Percentiles rank a stretch among this genome's conserved stretches.
These are phyloP conservation scores for Penicillium daleae DNA, from an alignment of 495 filamentous ascomycete genomes.

Conservation along the genomic window DNA sequence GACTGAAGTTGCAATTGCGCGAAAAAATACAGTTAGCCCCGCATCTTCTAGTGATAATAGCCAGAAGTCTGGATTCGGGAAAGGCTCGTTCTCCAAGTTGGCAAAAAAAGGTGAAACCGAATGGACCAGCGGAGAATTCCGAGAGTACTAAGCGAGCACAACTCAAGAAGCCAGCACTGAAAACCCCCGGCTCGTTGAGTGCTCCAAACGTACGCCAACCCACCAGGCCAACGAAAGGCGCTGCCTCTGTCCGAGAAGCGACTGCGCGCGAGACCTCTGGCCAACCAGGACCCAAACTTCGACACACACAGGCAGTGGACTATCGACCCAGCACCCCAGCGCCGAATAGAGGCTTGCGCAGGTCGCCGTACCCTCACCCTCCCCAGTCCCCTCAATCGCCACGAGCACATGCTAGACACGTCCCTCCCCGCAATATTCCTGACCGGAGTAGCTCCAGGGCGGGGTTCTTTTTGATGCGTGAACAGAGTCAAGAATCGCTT, in stretches of 20 bases:
- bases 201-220: slow-evolving; percentile 16
- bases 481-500: slow-evolving; percentile 58
- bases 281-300: slow-evolving; percentile 16
- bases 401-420: slow-evolving; percentile 26
- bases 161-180: slow-evolving; percentile 26
- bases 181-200: slow-evolving; percentile 15
- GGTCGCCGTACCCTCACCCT: slow-evolving; percentile 39
- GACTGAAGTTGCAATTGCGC: slow-evolving; percentile 4
- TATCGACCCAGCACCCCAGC: slow-evolving; percentile 28
- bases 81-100: slow-evolving; percentile 37
- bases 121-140: slow-evolving; percentile 26
- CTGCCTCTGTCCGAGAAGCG: slow-evolving; percentile 28
- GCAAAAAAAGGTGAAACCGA: slow-evolving; percentile 43
- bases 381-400: slow-evolving; percentile 30
- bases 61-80: slow-evolving; percentile 29
- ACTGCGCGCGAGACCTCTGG: slow-evolving; percentile 21
- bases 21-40: not conserved
- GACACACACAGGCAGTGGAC: slow-evolving; percentile 16
- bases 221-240: slow-evolving; percentile 24
- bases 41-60: slow-evolving; percentile 10
- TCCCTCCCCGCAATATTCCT: slow-evolving; percentile 25
- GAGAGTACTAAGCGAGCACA: slow-evolving; percentile 30
- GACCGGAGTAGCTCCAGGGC: slow-evolving; percentile 39
- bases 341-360: slow-evolving; percentile 46
- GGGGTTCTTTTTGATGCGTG: slow-evolving; percentile 56